Evolutionary conservation across 169 alveolate species (phyloP).

Genomic region (Cryptosporidium ubiquitum): DNA sequence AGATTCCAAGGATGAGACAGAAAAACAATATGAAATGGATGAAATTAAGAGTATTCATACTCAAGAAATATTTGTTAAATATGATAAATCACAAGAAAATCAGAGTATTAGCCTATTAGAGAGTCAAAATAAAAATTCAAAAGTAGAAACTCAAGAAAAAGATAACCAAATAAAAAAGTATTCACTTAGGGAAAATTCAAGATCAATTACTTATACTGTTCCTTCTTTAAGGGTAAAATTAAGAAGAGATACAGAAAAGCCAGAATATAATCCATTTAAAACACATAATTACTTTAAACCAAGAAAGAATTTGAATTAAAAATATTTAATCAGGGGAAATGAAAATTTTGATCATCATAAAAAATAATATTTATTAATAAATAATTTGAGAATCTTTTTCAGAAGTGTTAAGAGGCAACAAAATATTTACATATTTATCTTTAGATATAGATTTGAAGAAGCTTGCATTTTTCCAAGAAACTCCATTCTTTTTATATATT

Average conservation of each 20-base stretch:
- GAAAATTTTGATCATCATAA: not conserved
- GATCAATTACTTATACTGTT: constrained; percentile 49
- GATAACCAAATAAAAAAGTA: constrained; percentile 8
- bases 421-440: constrained; percentile 78
- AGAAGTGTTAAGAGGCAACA: constrained; percentile 77
- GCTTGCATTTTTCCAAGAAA: constrained; percentile 81
- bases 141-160: not conserved
- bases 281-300: constrained; percentile 61
- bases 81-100: not conserved
- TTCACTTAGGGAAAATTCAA: constrained; percentile 56
- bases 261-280: constrained; percentile 68
- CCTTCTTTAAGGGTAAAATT: constrained; percentile 69
- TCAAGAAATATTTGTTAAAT: not conserved
- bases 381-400: constrained; percentile 74
- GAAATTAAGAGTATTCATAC: not conserved
- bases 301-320: constrained; percentile 17
- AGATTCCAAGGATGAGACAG: not conserved
- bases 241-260: constrained; percentile 73
- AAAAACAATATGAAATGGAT: not conserved
- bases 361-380: constrained; percentile 1
- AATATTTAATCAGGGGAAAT: not conserved
- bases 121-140: not conserved
- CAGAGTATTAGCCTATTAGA: not conserved
- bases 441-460: constrained; percentile 78
- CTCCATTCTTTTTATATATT: constrained; percentile 77